Conservation (phyloP, 768 basidiomycete genomes). For the Peribolospora baueri region DNA sequence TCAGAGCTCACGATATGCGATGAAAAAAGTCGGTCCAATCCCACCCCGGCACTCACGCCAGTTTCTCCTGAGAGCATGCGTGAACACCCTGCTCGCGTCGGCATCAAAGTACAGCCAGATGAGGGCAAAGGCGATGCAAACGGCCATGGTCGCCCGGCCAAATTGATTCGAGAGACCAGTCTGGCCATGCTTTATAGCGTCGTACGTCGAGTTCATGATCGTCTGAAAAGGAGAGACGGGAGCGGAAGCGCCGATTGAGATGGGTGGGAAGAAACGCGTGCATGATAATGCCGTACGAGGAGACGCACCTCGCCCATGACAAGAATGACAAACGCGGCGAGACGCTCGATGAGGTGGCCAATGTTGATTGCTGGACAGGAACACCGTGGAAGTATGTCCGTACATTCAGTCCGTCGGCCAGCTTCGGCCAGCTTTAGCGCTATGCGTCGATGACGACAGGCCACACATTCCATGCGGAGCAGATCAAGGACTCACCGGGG, state of each 20-base stretch:
- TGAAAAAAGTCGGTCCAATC: background rate
- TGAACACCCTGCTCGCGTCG: background rate
- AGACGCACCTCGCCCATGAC: background rate
- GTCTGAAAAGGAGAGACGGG: too few species aligned
- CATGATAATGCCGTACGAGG: too few species aligned
- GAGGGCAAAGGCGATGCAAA: slow-evolving; percentile 4
- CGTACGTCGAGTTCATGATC: too few species aligned
- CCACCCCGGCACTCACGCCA: background rate
- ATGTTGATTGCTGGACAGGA: background rate
- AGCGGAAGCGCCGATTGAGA: too few species aligned
- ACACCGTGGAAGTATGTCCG: too few species aligned
- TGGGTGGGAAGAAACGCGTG: background rate
- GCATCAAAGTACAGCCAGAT: slow-evolving; percentile 6
- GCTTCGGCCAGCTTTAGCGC: too few species aligned
- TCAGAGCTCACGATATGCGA: background rate
- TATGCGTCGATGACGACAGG: too few species aligned
- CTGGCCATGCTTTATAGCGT: too few species aligned
- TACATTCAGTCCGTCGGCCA: too few species aligned
- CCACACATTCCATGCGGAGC: background rate
- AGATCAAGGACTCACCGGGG: background rate
- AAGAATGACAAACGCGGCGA: background rate
- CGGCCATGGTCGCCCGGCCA: slow-evolving; percentile 4
- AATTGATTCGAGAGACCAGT: background rate
- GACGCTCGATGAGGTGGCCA: background rate
- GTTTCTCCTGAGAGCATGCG: slow-evolving; percentile 4